Conservation (phyloP, 768 basidiomycete species). For the Collybiopsis luxurians region DNA sequence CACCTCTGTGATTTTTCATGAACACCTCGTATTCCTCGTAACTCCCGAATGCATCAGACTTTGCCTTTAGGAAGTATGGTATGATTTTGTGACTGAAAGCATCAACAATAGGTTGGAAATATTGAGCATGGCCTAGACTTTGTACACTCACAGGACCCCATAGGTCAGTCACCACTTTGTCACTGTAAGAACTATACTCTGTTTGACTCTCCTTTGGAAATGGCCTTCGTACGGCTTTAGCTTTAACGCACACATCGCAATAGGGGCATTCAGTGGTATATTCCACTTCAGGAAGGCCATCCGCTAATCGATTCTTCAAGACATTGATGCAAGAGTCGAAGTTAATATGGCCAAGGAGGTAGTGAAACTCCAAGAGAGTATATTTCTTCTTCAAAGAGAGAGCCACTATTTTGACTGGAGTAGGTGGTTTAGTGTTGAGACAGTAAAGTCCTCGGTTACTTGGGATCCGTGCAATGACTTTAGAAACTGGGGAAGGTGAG, state of each 20-base stretch:
- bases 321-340: slow-evolving; percentile 12
- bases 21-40: slow-evolving; percentile 24
- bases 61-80: slow-evolving; percentile 15
- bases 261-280: slow-evolving; percentile 14
- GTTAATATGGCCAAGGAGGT: slow-evolving; percentile 25
- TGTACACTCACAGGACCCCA: slow-evolving; percentile 23
- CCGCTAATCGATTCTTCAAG: too few relatives aligned
- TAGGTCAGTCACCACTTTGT: slow-evolving; percentile 19
- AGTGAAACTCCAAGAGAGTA: slow-evolving; percentile 20
- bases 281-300: slow-evolving; percentile 17
- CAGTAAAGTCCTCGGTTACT: slow-evolving; percentile 23
- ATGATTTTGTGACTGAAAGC: slow-evolving; percentile 11
- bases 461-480: slow-evolving; percentile 19
- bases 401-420: background rate
- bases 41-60: slow-evolving; percentile 13
- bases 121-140: slow-evolving; percentile 15
- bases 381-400: background rate
- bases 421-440: slow-evolving; percentile 5
- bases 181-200: slow-evolving; percentile 13
- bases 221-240: slow-evolving; percentile 21
- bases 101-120: slow-evolving; percentile 17
- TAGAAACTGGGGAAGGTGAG: background rate
- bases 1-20: slow-evolving; percentile 19
- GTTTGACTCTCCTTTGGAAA: slow-evolving; percentile 17
- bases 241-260: slow-evolving; percentile 23